These are phyloP conservation scores for Azolla pinnata DNA, from an alignment of 75 land plant species.

Conservation along the genomic window DNA sequence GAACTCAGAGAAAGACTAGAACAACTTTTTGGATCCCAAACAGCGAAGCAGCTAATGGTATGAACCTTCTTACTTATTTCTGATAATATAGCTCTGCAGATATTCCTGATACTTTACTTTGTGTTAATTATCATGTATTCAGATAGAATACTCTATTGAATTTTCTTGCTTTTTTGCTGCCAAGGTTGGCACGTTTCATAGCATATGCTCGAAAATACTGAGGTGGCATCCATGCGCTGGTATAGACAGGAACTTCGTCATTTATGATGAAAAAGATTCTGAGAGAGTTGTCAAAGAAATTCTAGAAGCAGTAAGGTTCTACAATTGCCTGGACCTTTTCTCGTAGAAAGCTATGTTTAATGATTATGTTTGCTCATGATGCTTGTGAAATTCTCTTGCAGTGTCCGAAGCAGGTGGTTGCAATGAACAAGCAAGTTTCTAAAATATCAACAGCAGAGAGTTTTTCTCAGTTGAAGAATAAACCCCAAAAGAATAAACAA, in stretches of 20 bases:
- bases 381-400: no score
- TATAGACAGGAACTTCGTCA: conserved; percentile 11
- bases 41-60: conserved; percentile 14
- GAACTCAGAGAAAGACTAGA: conserved; percentile 14
- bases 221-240: conserved; percentile 8
- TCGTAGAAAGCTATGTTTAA: no score
- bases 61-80: neutral
- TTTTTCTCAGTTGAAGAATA: no score
- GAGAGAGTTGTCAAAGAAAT: conserved; percentile 13
- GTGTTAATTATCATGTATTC: no score
- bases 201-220: conserved; percentile 20
- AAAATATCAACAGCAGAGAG: no score
- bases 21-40: conserved; percentile 8
- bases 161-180: no score
- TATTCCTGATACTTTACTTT: neutral
- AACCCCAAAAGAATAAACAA: no score
- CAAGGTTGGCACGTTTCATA: conserved; percentile 22
- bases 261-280: conserved; percentile 17
- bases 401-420: no score
- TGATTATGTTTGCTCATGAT: no score
- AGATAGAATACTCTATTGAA: no score
- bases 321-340: no score
- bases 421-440: no score
- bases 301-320: conserved; percentile 8
- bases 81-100: neutral